Conservation (phyloP, 2,329 filamentous ascomycete species). For the Calonectria hongkongensis region DNA sequence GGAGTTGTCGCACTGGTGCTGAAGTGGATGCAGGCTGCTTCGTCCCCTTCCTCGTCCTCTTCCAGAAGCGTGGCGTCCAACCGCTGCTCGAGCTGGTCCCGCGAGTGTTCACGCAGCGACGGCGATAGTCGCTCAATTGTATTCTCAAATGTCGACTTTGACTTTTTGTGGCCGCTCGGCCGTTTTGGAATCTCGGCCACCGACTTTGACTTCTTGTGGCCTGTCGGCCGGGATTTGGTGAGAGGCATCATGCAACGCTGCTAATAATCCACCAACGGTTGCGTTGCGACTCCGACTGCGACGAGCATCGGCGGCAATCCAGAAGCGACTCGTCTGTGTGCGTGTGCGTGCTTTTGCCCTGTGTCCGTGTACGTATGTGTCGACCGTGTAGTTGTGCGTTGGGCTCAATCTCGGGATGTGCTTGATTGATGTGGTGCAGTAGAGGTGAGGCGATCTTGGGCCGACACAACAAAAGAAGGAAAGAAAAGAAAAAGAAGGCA, state of each 20-base stretch:
- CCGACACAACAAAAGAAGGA: conserved; percentile 23
- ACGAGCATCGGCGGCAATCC: conserved; percentile 28
- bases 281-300: conserved; percentile 16
- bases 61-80: conserved; percentile 44
- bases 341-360: too few species aligned
- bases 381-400: not conserved
- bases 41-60: conserved; percentile 37
- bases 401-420: conserved; percentile 33
- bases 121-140: conserved; percentile 38
- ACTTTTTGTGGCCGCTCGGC: conserved; percentile 36
- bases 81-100: conserved; percentile 37
- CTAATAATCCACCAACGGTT: conserved; percentile 18
- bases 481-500: not conserved
- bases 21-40: conserved; percentile 39
- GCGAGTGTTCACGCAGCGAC: conserved; percentile 15
- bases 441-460: conserved; percentile 34
- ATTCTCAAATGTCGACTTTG: conserved; percentile 43
- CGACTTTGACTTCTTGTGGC: conserved; percentile 43
- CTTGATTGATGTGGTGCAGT: conserved; percentile 15
- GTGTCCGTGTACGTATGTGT: not conserved
- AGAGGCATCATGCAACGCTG: conserved; percentile 47
- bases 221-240: conserved; percentile 47
- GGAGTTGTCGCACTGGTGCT: conserved; percentile 20
- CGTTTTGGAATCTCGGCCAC: conserved; percentile 24
- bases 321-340: conserved; percentile 23